phyloP scores from a whole-genome alignment of 139 green algal genomes.

The Chlorella sp. region DNA sequence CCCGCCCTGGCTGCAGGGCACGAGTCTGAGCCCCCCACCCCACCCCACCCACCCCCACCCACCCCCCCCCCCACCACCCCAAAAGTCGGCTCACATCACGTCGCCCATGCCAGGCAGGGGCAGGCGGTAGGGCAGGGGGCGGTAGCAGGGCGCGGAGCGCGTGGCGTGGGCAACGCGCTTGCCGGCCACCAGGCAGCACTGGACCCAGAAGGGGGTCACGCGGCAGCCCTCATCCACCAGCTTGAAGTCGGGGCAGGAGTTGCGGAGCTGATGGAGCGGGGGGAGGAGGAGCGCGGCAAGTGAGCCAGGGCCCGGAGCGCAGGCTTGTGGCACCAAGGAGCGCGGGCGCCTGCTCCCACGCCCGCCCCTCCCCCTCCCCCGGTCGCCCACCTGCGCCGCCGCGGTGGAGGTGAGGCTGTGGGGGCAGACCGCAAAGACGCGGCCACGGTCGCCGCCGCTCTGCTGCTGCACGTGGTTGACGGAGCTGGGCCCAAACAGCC shows the following conservation, averaged over 20 bases:
- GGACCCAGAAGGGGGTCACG: constrained; percentile 50
- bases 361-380: too few relatives aligned
- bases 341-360: too few relatives aligned
- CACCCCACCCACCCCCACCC: neutral
- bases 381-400: neutral
- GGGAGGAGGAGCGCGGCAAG: too few relatives aligned
- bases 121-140: constrained; percentile 43
- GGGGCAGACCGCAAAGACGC: constrained; percentile 46
- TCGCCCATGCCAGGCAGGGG: constrained; percentile 38
- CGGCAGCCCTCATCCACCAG: constrained; percentile 43
- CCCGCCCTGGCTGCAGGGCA: neutral
- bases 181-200: constrained; percentile 30
- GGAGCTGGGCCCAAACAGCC: constrained; percentile 28
- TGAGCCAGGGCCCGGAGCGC: too few relatives aligned
- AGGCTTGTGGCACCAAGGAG: too few relatives aligned
- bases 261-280: constrained; percentile 16
- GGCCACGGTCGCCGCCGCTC: neutral
- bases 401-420: too few relatives aligned
- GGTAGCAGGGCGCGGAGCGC: constrained; percentile 17
- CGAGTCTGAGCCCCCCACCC: neutral
- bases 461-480: neutral
- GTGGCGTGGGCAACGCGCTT: constrained; percentile 6
- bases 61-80: neutral
- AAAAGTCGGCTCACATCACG: constrained; percentile 23
- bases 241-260: constrained; percentile 39